Base-by-base conservation (phyloP, 306 rosid species). In the Ceratonia siliqua region DNA sequence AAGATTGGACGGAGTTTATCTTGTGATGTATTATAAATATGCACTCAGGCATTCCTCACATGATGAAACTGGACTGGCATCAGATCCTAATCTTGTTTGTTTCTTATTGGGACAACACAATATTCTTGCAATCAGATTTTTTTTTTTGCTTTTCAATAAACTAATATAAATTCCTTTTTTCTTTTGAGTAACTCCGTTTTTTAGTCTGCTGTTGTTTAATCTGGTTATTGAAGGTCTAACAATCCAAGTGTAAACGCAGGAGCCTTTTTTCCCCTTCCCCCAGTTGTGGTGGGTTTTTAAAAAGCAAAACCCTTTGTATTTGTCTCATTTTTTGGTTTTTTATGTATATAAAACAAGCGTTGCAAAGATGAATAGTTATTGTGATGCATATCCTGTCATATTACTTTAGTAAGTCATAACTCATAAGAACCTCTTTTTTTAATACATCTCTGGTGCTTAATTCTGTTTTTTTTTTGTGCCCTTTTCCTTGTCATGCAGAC, bases 401-500 rank as follows among this genome's bases (percentile, higher is more conserved):
- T 67, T 28, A 67, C 50, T 66, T 66, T 32, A 20, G 35, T 35
- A 39, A 38, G 53, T 35, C 28, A 30, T 57, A 17, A 14, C 17
- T 32, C 46, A 22, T 3, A 42, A 4, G 9, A 65, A 65, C 27
- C 7, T 21, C 18, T 49, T 20, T 35, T 25, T 21, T 1, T 50
- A 8, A 49, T 4, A 25, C 6, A 13, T 50, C 20, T 33, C 67
- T 33, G 6, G 43, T 78, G 17, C 70, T 69, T 74, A 62, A 38
- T 53, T 68, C 13, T 71, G 62, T 68, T 49, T n/a, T 71, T 68
- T 68, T 49, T n/a, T 15, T 21, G 32, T 39, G 38, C 65, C 42
- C 68, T 72, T 48, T 58, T 35, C 68, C 41, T 54, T 81, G 59
- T 62, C 25, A 58, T 61, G 75, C 73, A 93, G 98, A 83, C 78